Evolutionary conservation across 2,329 filamentous ascomycete species (phyloP).

Genomic region (Aureobasidium sp.): DNA sequence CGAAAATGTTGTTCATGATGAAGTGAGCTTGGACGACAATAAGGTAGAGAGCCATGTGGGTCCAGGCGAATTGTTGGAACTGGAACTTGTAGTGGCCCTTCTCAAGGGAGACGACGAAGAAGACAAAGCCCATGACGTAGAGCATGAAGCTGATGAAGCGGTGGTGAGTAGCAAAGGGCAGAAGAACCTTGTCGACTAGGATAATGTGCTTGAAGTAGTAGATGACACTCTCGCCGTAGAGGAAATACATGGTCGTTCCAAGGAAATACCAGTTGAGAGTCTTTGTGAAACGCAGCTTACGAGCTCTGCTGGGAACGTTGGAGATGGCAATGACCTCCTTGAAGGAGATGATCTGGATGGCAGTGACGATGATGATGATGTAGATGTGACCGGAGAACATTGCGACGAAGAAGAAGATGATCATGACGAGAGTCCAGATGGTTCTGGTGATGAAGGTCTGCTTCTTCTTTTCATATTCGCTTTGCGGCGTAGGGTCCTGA

Average conservation of each 20-base stretch:
- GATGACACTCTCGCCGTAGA: conserved; percentile 97
- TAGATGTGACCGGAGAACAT: conserved; percentile 98
- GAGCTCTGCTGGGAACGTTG: conserved; percentile 84
- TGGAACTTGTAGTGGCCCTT: conserved; percentile 97
- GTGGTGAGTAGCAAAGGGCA: conserved; percentile 93
- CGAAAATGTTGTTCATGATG: conserved; percentile 99
- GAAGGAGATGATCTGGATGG: conserved; percentile 93
- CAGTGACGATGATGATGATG: conserved; percentile 86
- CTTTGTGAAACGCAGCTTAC: conserved; percentile 88
- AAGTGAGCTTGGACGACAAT: conserved; percentile 98
- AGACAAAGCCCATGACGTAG: conserved; percentile 96
- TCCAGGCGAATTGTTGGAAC: conserved; percentile 99
- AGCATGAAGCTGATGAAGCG: conserved; percentile 98
- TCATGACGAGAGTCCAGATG: conserved; percentile 98
- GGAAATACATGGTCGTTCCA: conserved; percentile 97
- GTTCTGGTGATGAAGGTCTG: conserved; percentile 94
- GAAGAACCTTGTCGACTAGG: conserved; percentile 82
- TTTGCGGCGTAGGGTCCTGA: conserved; percentile 31
- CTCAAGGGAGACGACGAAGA: conserved; percentile 91
- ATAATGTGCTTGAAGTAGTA: conserved; percentile 99
- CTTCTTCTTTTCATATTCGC: conserved; percentile 97
- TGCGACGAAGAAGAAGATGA: conserved; percentile 79
- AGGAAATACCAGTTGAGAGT: conserved; percentile 99
- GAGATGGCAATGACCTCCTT: conserved; percentile 98
- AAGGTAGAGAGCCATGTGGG: conserved; percentile 96